A percentile compares a stretch with the other conserved stretches of the same genome.
Conservation (phyloP, 768 basidiomycete genomes). For the Scleroderma citrinum region DNA sequence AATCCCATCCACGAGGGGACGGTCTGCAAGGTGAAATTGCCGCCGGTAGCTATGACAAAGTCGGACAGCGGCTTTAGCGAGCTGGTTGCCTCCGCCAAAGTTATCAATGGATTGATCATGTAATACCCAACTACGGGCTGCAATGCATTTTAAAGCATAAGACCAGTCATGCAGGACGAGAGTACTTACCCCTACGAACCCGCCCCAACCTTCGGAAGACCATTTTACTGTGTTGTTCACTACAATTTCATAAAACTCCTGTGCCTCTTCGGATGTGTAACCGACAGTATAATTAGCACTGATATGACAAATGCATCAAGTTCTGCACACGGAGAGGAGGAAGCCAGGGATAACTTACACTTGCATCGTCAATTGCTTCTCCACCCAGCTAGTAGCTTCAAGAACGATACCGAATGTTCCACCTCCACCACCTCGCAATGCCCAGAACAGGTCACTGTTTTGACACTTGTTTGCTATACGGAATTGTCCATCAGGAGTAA, state of each 20-base stretch:
- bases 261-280: conserved; percentile 13
- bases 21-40: conserved; percentile 25
- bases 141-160: neutral
- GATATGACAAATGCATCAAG: neutral
- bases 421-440: conserved; percentile 44
- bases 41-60: conserved; percentile 24
- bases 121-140: conserved; percentile 19
- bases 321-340: neutral
- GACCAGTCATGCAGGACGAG: conserved; percentile 12
- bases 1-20: conserved; percentile 28
- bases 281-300: conserved; percentile 26
- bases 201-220: conserved; percentile 34
- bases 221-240: conserved; percentile 27
- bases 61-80: conserved; percentile 32
- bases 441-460: conserved; percentile 45
- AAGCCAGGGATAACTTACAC: neutral
- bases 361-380: neutral
- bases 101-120: conserved; percentile 41
- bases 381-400: conserved; percentile 3
- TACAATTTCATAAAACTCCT: conserved; percentile 21
- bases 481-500: conserved; percentile 46
- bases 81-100: conserved; percentile 29
- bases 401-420: conserved; percentile 38
- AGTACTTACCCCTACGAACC: conserved; percentile 30
- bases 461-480: conserved; percentile 39